Conservation (phyloP, 2,329 filamentous ascomycete species). For the Elsinoe necatrix region DNA sequence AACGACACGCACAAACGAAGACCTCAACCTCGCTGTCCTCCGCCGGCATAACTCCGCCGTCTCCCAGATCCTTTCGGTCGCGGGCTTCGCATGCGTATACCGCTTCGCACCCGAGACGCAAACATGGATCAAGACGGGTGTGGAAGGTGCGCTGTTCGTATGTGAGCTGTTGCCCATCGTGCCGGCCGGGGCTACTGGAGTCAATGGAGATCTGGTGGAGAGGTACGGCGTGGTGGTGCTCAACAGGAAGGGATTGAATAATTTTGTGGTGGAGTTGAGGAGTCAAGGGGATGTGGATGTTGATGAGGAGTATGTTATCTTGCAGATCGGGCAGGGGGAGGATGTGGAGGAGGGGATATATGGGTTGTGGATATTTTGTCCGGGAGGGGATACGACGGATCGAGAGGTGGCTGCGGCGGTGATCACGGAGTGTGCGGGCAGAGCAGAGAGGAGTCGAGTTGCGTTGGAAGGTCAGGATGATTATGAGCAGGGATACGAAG, state of each 20-base stretch:
- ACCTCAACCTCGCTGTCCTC: constrained; percentile 80
- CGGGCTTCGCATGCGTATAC: constrained; percentile 81
- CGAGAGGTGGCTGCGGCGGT: constrained; percentile 45
- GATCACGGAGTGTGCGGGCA: constrained; percentile 48
- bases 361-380: constrained; percentile 58
- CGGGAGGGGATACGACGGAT: constrained; percentile 47
- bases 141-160: constrained; percentile 85
- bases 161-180: constrained; percentile 47
- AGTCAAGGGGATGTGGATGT: constrained; percentile 39
- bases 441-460: constrained; percentile 42
- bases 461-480: constrained; percentile 33
- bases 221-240: constrained; percentile 40
- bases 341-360: constrained; percentile 39
- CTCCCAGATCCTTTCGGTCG: constrained; percentile 64
- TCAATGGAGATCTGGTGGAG: constrained; percentile 25
- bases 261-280: constrained; percentile 38
- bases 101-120: constrained; percentile 57
- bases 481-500: constrained; percentile 31
- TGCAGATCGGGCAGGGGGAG: constrained; percentile 39
- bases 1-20: constrained; percentile 61
- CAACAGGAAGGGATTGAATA: constrained; percentile 42
- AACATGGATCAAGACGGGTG: constrained; percentile 74
- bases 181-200: constrained; percentile 15
- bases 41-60: constrained; percentile 72
- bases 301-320: constrained; percentile 51